Evolutionary conservation across 2,329 filamentous ascomycete genomes (phyloP), one percentile per base, ranked within the genome.

Genomic region (Venturia effusa): DNA sequence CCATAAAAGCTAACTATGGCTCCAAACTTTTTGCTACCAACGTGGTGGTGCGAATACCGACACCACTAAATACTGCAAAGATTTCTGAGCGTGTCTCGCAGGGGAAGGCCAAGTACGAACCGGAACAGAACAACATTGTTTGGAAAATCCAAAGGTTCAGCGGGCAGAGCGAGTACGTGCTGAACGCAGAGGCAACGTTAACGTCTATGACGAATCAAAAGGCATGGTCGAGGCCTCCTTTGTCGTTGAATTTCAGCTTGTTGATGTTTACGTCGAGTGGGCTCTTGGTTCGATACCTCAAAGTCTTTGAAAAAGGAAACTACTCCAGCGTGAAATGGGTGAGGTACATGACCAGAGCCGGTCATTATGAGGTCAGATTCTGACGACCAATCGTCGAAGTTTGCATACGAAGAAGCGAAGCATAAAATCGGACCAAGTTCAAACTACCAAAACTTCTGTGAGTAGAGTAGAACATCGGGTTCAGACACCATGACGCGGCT

Each of bases 281-380:
- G 0, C 74, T 99, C 72, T 74, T 99, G 68, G 94, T 99, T 64
- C 82, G 95, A 61, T 99, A 99, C 75, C 78, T 99, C 65, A 99
- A 99, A 78, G 94, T 99, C 1, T 99, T 99, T 79, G 94, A 99
- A 80, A 99, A 99, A 86, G 94, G 85, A 76, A 97, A 97, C 76
- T 99, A 99, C 75, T 95, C 90, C 67, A 96, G 92, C 73, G 94
- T 99, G 60, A 99, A 99, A 77, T 99, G 94, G 94, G 94, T 99
- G 70, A 82, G 94, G 70, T 99, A 99, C 77, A 97, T 99, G 94
- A 63, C 61, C n/a, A 54, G 51, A 37, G 61, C 45, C 6, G 61
- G 61, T 57, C 27, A 63, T 27, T 63, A 63, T 37, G 61, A 63
- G 27, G 51, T 63, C 51, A 63, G 61, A 34, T 63, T 57, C 15